A percentile compares a stretch with the other conserved stretches of the same genome.
Conservation (phyloP, 345 rosid genomes). For the Hevea brasiliensis region DNA sequence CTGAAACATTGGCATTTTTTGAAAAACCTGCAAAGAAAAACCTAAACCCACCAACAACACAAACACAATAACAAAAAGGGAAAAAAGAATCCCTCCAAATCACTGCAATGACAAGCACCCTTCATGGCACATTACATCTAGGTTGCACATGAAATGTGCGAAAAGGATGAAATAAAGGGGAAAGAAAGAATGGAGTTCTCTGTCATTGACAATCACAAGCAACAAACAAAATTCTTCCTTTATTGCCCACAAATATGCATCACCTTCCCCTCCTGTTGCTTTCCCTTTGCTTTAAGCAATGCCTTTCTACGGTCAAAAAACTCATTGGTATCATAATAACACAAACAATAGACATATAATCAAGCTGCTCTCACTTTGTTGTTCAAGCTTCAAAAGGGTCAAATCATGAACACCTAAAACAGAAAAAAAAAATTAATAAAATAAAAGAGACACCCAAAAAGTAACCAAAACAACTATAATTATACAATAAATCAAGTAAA, state of each 20-base stretch:
- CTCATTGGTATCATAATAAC: constrained; percentile 32
- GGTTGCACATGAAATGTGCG: constrained; percentile 20
- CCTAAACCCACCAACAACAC: neutral
- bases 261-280: constrained; percentile 22
- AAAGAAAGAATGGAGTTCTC: neutral
- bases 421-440: too few species aligned
- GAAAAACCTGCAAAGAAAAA: neutral
- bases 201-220: constrained; percentile 32
- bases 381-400: constrained; percentile 34
- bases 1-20: constrained; percentile 58
- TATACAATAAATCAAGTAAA: too few species aligned
- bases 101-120: constrained; percentile 29
- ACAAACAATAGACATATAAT: constrained; percentile 44
- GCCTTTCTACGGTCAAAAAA: constrained; percentile 50
- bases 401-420: constrained; percentile 7
- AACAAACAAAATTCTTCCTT: constrained; percentile 11
- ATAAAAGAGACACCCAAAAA: neutral
- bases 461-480: neutral
- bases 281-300: constrained; percentile 34
- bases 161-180: constrained; percentile 16
- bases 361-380: constrained; percentile 37
- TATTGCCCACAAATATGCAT: constrained; percentile 24
- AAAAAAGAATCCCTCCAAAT: constrained; percentile 7
- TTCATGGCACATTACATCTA: constrained; percentile 38
- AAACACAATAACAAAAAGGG: neutral